Evolutionary conservation across 2,329 filamentous ascomycete genomes (phyloP).

Genomic region (Colletotrichum salicis): DNA sequence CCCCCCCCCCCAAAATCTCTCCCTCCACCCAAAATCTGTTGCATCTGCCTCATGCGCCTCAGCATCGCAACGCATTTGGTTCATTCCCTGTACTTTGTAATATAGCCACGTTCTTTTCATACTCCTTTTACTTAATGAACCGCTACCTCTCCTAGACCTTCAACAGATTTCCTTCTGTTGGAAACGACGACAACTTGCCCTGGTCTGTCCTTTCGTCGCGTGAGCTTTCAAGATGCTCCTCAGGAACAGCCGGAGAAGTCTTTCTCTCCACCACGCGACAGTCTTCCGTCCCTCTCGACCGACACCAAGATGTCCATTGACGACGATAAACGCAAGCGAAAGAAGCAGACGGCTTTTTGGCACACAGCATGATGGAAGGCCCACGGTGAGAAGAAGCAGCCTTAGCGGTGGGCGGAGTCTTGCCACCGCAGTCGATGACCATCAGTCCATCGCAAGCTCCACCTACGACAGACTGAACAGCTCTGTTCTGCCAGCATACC

Average conservation of each 20-base stretch:
- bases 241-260: conserved; percentile 28
- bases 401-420: conserved; percentile 42
- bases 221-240: conserved; percentile 33
- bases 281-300: conserved; percentile 22
- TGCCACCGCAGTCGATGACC: conserved; percentile 55
- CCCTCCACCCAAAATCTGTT: neutral
- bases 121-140: conserved; percentile 29
- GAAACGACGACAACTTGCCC: neutral
- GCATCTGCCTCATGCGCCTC: neutral
- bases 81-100: conserved; percentile 31
- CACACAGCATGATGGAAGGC: conserved; percentile 18
- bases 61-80: conserved; percentile 10
- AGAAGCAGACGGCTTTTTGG: conserved; percentile 12
- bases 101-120: conserved; percentile 19
- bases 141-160: neutral
- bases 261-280: conserved; percentile 33
- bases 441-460: conserved; percentile 31
- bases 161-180: conserved; percentile 19
- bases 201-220: conserved; percentile 6
- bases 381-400: conserved; percentile 22
- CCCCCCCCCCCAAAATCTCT: neutral
- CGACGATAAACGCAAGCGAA: neutral
- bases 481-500: conserved; percentile 16
- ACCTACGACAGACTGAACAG: conserved; percentile 5
- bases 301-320: neutral